Base-by-base conservation (phyloP, 257 asterid species). In the Hygrophila difformis region DNA sequence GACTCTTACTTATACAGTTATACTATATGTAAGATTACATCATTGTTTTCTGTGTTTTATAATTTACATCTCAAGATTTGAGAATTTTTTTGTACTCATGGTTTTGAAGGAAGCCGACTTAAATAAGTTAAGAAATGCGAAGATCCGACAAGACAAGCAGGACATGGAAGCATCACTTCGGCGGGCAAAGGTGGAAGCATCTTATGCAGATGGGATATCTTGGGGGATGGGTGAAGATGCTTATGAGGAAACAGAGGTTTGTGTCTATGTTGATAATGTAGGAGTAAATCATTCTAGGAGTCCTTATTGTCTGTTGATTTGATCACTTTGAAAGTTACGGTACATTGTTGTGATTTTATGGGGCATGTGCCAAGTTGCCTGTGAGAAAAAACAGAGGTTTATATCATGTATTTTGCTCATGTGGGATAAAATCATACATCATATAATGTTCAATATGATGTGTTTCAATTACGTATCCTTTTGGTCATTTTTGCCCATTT, bases 151-250 rank as follows among this genome's bases (percentile, higher is more conserved):
- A 64, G 86, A 82, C 31, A 70, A 61, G 78, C 73, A 75, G 56
- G 98, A 89, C 62, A 89, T 89, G 98, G 96, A 85, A 72, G 84
- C 79, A 56, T 89, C 96, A 54, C 92, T 89, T 61, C 57, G 49
- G 22, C 79, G 98, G 61, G 98, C 98, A 60, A 89, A 76, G 65
- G 18, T 62, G 44, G 92, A 82, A 59, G 96, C 98, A 37, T 82
- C 94, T 66, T 73, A 72, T 47, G 91, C 96, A 18, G 93, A 82
- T 66, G 98, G 98, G 23, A 68, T 85, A 66, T 89, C 98, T 20
- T 89, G 98, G 98, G 98, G 98, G 56, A 77, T 89, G 98, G 56
- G 67, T 6, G 98, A 89, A 66, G 98, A 89, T 68, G 98, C 98
- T 62, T 64, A 79, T 33, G 96, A 89, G 86, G 96, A 85, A 66